phyloP scores from a whole-genome alignment of 768 basidiomycete species.

The Kwoniella europaea region DNA sequence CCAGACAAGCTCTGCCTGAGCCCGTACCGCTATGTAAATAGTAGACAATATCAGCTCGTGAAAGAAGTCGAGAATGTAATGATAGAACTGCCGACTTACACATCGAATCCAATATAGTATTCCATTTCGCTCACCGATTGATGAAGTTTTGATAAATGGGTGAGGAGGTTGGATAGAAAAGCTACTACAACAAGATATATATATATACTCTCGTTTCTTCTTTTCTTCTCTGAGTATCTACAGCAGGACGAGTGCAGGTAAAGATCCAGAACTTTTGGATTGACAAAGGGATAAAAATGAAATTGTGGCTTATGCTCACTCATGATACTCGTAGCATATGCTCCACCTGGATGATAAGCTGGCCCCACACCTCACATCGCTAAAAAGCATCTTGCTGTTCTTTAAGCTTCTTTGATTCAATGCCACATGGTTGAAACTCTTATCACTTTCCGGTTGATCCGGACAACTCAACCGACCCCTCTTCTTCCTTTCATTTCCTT shows the following conservation, averaged over 20 bases:
- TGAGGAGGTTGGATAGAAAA: not conserved
- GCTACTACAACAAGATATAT: not conserved
- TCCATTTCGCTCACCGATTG: constrained; percentile 32
- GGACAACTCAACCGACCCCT: not conserved
- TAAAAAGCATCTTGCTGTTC: not conserved
- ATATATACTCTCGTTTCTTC: not conserved
- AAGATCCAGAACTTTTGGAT: not conserved
- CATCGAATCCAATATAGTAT: constrained; percentile 63
- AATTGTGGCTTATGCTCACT: not conserved
- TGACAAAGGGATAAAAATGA: constrained; percentile 4
- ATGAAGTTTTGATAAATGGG: not conserved
- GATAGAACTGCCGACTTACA: constrained; percentile 53
- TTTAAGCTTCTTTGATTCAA: not conserved
- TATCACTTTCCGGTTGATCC: not conserved
- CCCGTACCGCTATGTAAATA: constrained; percentile 75
- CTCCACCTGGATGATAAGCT: not conserved
- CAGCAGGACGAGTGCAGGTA: not conserved
- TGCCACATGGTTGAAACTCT: not conserved
- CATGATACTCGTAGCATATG: not conserved
- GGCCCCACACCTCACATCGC: not conserved
- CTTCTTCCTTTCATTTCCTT: not conserved
- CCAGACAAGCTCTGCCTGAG: constrained; percentile 84
- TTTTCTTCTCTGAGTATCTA: not conserved
- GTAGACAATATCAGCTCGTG: not conserved
- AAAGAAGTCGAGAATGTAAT: not conserved